phyloP scores from a whole-genome alignment of 495 filamentous ascomycete species.

The Terfezia claveryi region DNA sequence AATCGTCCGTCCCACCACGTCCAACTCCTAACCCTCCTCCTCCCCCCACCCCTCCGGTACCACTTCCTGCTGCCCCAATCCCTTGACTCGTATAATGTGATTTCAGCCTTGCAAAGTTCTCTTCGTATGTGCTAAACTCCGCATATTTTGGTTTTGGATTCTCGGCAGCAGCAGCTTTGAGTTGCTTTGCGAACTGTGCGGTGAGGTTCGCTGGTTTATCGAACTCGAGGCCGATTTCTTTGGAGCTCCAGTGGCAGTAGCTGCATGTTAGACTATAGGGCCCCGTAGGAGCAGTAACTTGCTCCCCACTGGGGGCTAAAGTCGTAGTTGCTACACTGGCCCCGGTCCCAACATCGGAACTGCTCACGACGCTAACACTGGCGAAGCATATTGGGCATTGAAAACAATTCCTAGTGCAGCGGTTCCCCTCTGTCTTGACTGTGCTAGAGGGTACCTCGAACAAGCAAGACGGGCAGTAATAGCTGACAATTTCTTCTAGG shows the following conservation, averaged over 20 bases:
- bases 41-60: not conserved
- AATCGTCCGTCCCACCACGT: slow-evolving; percentile 7
- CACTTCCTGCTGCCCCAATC: slow-evolving; percentile 1
- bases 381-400: slow-evolving; percentile 80
- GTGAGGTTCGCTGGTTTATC: slow-evolving; percentile 70
- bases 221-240: slow-evolving; percentile 75
- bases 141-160: slow-evolving; percentile 9
- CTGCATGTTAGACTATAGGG: slow-evolving; percentile 65
- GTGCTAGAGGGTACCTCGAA: slow-evolving; percentile 85
- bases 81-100: slow-evolving; percentile 40
- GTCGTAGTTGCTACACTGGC: slow-evolving; percentile 26
- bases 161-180: slow-evolving; percentile 19
- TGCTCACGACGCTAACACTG: slow-evolving; percentile 41
- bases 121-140: slow-evolving; percentile 26
- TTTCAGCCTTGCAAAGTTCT: slow-evolving; percentile 31
- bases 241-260: slow-evolving; percentile 79
- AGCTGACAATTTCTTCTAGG: slow-evolving; percentile 75
- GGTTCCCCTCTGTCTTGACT: slow-evolving; percentile 75
- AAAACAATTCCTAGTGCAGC: slow-evolving; percentile 86
- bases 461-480: slow-evolving; percentile 86
- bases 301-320: slow-evolving; percentile 15
- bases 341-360: not conserved
- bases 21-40: not conserved
- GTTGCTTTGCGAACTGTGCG: slow-evolving; percentile 43
- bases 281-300: slow-evolving; percentile 22